Evolutionary conservation across 2,329 filamentous ascomycete genomes (phyloP), one percentile per base, ranked within the genome.

Genomic region (Cordyceps javanica): DNA sequence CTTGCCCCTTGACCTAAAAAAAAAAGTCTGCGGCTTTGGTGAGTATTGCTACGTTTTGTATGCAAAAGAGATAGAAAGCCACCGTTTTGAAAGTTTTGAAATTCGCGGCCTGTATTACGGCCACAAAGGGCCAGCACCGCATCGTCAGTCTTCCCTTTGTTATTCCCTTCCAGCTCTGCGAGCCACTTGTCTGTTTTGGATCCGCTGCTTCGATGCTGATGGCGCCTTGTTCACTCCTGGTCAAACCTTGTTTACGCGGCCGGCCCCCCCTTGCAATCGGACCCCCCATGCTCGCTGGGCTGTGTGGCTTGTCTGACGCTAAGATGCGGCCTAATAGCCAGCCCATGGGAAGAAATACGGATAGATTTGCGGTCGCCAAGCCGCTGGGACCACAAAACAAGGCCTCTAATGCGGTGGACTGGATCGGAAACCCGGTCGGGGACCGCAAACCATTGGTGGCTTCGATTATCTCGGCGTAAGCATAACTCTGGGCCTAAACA

Each of bases 381-480:
- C 42, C 42, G 39, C 42, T 16, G 9, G 52, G 32, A 30, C 52
- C 52, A 55, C 41, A 38, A 48, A 55, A 55, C 41, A 48, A 48
- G 53, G 32, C 32, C 42, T 55, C 32, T 46, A 46, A 38, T 38
- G 14, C 30, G 42, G 42, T 21, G 39, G 42, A 45, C 42, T 55
- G 42, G 30, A 55, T 48, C 53, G 53, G 53, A 25, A 55, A 48
- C 53, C 32, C 32, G 53, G 53, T 48, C 42, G 42, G 16, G 42
- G 39, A 41, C 53, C 53, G 42, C 44, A 55, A 55, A 55, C 53
- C 32, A 55, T 55, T 55, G 53, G 53, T 55, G 53, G 53, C 53
- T 46, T 46, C 34, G 53, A 55, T 48, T 38, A 48, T 55, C 34
- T 30, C 25, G 32, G 44, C 44, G 44, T 48, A 48, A 48, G 53